These are phyloP conservation scores for Chaetomium cochliodes DNA, from an alignment of 495 filamentous ascomycete genomes.

Conservation along the genomic window DNA sequence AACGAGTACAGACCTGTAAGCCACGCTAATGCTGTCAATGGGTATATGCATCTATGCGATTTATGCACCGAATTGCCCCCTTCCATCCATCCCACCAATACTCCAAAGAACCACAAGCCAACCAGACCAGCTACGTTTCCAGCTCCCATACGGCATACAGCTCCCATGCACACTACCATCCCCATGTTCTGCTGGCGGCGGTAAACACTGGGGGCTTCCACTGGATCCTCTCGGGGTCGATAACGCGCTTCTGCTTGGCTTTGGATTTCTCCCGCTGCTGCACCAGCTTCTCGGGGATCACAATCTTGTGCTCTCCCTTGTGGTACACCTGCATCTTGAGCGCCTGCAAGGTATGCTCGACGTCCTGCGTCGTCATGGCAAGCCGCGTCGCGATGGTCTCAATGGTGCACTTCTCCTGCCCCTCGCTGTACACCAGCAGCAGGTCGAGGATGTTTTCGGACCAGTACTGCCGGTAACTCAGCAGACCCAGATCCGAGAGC, in stretches of 20 bases:
- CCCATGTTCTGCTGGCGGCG: slow-evolving; percentile 87
- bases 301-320: slow-evolving; percentile 91
- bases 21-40: not conserved
- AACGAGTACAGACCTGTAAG: not conserved
- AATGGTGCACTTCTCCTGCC: slow-evolving; percentile 69
- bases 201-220: slow-evolving; percentile 98
- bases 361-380: slow-evolving; percentile 93
- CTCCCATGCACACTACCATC: slow-evolving; percentile 81
- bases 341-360: slow-evolving; percentile 87
- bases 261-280: slow-evolving; percentile 75
- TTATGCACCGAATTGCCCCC: not conserved
- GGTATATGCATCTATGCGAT: slow-evolving; percentile 20
- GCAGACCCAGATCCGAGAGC: slow-evolving; percentile 84
- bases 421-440: slow-evolving; percentile 60
- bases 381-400: slow-evolving; percentile 75
- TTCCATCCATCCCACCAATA: not conserved
- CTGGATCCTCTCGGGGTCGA: slow-evolving; percentile 73
- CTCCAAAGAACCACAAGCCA: not conserved
- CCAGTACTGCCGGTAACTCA: slow-evolving; percentile 96
- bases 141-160: too few species aligned
- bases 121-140: not conserved
- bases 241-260: slow-evolving; percentile 65
- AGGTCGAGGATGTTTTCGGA: slow-evolving; percentile 87
- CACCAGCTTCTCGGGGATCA: slow-evolving; percentile 66
- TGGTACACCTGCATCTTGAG: slow-evolving; percentile 93